Conservation (phyloP, 2,329 filamentous ascomycete genomes). For the Alternaria arborescens region DNA sequence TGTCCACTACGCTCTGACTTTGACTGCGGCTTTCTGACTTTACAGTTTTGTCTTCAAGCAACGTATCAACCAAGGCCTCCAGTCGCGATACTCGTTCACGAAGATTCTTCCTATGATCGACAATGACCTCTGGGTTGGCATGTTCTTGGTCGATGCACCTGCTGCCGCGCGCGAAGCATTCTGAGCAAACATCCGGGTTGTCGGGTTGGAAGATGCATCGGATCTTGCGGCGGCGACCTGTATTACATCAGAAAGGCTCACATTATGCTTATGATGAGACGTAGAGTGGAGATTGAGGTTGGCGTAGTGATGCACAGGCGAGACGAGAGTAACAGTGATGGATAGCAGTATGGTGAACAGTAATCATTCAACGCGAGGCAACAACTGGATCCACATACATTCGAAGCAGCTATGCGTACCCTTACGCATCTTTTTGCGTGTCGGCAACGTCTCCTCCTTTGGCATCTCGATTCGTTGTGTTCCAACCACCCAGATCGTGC, state of each 20-base stretch:
- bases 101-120: slow-evolving; percentile 55
- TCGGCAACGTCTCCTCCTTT: slow-evolving; percentile 45
- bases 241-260: slow-evolving; percentile 31
- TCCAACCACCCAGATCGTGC: slow-evolving; percentile 11
- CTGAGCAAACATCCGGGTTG: slow-evolving; percentile 53
- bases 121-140: slow-evolving; percentile 51
- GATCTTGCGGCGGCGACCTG: slow-evolving; percentile 61
- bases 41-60: slow-evolving; percentile 48
- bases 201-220: slow-evolving; percentile 56
- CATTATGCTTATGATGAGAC: background rate
- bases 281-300: slow-evolving; percentile 6
- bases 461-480: slow-evolving; percentile 41
- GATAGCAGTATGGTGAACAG: slow-evolving; percentile 8
- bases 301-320: slow-evolving; percentile 9
- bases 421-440: slow-evolving; percentile 55
- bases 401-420: slow-evolving; percentile 57
- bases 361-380: slow-evolving; percentile 9
- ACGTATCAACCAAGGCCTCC: slow-evolving; percentile 51
- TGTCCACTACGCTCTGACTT: slow-evolving; percentile 35
- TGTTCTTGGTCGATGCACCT: slow-evolving; percentile 58
- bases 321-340: slow-evolving; percentile 8
- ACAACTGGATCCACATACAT: slow-evolving; percentile 46
- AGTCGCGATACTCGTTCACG: slow-evolving; percentile 54
- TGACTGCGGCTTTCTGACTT: slow-evolving; percentile 41
- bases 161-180: slow-evolving; percentile 57